Conservation (phyloP, 192 early-diverging fungal genomes). For the Entomortierella parvispora region DNA sequence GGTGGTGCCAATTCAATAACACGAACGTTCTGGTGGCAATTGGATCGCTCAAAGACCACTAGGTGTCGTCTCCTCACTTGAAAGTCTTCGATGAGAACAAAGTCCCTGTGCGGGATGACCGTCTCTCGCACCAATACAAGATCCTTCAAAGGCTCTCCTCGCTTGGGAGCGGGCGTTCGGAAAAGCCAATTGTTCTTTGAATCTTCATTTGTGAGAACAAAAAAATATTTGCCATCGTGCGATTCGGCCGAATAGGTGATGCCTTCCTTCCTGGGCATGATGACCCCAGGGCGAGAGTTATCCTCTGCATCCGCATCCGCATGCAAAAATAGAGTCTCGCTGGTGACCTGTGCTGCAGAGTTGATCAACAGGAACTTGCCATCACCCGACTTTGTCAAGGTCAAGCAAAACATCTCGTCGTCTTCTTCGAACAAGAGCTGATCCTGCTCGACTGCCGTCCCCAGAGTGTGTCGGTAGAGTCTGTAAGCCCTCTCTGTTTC, state of each 20-base stretch:
- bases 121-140: slow-evolving; percentile 53
- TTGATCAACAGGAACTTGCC: slow-evolving; percentile 63
- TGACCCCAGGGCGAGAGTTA: slow-evolving; percentile 23
- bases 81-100: slow-evolving; percentile 68
- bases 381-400: slow-evolving; percentile 63
- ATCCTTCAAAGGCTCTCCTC: slow-evolving; percentile 7
- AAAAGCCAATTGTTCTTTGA: slow-evolving; percentile 72
- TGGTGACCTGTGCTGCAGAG: slow-evolving; percentile 64
- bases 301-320: slow-evolving; percentile 32
- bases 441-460: slow-evolving; percentile 50
- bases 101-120: slow-evolving; percentile 67
- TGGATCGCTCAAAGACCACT: slow-evolving; percentile 68
- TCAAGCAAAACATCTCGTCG: slow-evolving; percentile 72
- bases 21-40: slow-evolving; percentile 70
- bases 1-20: slow-evolving; percentile 56
- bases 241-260: slow-evolving; percentile 60
- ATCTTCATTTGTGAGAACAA: slow-evolving; percentile 64
- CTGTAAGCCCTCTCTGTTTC: slow-evolving; percentile 61
- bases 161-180: slow-evolving; percentile 57
- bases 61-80: slow-evolving; percentile 63
- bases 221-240: slow-evolving; percentile 62
- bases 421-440: slow-evolving; percentile 60
- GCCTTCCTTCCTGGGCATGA: slow-evolving; percentile 62
- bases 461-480: slow-evolving; percentile 60
- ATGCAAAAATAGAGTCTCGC: slow-evolving; percentile 61